Conservation (phyloP, 805 yeast genomes). For the Aciculoconidium aculeatum region DNA sequence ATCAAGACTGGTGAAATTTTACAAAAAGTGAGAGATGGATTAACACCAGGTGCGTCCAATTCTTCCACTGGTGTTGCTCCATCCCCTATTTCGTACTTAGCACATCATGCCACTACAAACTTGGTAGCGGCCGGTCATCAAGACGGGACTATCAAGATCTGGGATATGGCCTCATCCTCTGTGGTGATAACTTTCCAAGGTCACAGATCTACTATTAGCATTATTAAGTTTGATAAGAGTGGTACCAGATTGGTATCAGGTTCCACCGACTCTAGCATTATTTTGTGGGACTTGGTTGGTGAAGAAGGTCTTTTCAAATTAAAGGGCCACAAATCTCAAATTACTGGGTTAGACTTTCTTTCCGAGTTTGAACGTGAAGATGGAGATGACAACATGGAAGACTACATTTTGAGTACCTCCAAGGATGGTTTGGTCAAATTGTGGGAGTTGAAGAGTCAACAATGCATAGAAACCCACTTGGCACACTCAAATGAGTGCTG, state of each 20-base stretch:
- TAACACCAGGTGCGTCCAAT: slow-evolving; percentile 67
- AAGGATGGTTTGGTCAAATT: slow-evolving; percentile 89
- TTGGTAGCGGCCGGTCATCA: slow-evolving; percentile 83
- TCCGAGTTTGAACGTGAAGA: slow-evolving; percentile 19
- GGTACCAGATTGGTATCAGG: slow-evolving; percentile 89
- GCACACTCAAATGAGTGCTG: slow-evolving; percentile 95
- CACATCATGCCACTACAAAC: slow-evolving; percentile 55
- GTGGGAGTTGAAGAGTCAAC: slow-evolving; percentile 89
- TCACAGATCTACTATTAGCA: slow-evolving; percentile 77
- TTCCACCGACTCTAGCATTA: slow-evolving; percentile 74
- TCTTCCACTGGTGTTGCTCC: slow-evolving; percentile 59
- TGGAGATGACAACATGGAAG: slow-evolving; percentile 48
- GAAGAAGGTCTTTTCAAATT: slow-evolving; percentile 86
- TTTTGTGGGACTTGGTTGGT: slow-evolving; percentile 92
- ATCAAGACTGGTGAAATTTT: slow-evolving; percentile 79
- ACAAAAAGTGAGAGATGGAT: slow-evolving; percentile 52
- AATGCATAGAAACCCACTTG: slow-evolving; percentile 89
- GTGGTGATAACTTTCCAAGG: slow-evolving; percentile 83
- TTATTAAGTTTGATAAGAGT: slow-evolving; percentile 62
- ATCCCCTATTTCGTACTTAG: slow-evolving; percentile 56
- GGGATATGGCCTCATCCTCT: slow-evolving; percentile 82
- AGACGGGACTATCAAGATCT: slow-evolving; percentile 84
- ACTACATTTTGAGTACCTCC: slow-evolving; percentile 69
- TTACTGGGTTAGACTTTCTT: slow-evolving; percentile 66
- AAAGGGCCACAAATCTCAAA: slow-evolving; percentile 83